Evolutionary conservation across 2,329 filamentous ascomycete species (phyloP).

Genomic region (Pseudopyrenochaeta lycopersici): DNA sequence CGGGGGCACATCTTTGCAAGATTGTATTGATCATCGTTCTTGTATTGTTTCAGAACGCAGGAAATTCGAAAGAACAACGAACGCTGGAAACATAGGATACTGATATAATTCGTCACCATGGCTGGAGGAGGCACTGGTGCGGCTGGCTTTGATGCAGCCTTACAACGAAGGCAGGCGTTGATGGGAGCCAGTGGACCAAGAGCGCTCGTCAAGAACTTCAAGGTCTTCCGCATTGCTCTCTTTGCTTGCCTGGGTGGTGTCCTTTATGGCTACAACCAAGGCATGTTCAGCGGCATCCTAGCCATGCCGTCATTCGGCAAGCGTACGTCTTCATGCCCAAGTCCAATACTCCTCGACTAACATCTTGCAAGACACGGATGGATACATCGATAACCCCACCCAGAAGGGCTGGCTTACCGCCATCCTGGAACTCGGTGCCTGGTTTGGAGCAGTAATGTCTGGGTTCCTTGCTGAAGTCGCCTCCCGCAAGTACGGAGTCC

Average conservation of each 20-base stretch:
- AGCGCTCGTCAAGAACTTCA: slow-evolving; percentile 62
- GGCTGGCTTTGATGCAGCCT: slow-evolving; percentile 31
- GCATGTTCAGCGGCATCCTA: slow-evolving; percentile 76
- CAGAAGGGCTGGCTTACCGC: slow-evolving; percentile 62
- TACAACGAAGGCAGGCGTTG: slow-evolving; percentile 30
- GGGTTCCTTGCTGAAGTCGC: slow-evolving; percentile 75
- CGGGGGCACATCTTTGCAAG: too few species aligned
- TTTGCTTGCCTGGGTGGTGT: slow-evolving; percentile 64
- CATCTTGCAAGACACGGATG: slow-evolving; percentile 51
- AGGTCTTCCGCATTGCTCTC: slow-evolving; percentile 64
- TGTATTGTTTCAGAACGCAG: too few species aligned
- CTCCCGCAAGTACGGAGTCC: slow-evolving; percentile 74
- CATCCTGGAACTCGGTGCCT: slow-evolving; percentile 79
- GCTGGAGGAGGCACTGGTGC: slow-evolving; percentile 30
- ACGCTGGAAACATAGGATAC: too few species aligned
- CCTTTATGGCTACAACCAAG: slow-evolving; percentile 77
- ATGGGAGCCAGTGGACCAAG: slow-evolving; percentile 52
- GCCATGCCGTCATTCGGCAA: slow-evolving; percentile 58
- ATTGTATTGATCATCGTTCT: too few species aligned
- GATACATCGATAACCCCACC: slow-evolving; percentile 48
- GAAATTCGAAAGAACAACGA: too few species aligned
- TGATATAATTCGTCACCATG: slow-evolving; percentile 17
- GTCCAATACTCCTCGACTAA: neutral
- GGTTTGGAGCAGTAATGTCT: slow-evolving; percentile 75
- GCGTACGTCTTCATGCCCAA: slow-evolving; percentile 32